These are phyloP conservation scores for Sistotremastrum suecicum DNA, from an alignment of 768 basidiomycete species.

Conservation along the genomic window DNA sequence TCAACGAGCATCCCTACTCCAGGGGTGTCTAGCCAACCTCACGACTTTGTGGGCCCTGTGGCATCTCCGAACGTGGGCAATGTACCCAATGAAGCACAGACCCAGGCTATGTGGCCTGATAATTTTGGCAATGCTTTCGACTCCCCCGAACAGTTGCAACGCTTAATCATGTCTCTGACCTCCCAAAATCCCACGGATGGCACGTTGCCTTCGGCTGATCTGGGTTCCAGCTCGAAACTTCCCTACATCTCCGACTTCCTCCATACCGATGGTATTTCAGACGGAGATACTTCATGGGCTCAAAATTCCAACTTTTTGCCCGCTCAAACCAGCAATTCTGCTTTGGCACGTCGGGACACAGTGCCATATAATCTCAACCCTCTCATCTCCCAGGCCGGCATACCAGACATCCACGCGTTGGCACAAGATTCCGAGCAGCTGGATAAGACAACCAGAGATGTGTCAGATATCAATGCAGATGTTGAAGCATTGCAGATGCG, in stretches of 20 bases:
- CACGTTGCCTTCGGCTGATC: neutral
- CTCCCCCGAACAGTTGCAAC: conserved; percentile 15
- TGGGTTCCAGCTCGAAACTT: neutral
- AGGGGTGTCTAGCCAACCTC: conserved; percentile 33
- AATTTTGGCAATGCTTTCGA: conserved; percentile 12
- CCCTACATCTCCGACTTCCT: neutral
- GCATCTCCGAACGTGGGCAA: conserved; percentile 8
- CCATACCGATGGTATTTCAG: conserved; percentile 5
- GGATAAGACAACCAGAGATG: conserved; percentile 42
- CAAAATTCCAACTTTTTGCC: conserved; percentile 8
- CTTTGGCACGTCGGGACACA: conserved; percentile 11
- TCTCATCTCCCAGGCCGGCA: conserved; percentile 18
- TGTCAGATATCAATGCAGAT: conserved; percentile 55
- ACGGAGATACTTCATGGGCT: conserved; percentile 4
- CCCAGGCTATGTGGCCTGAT: conserved; percentile 9
- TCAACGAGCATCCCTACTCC: conserved; percentile 35
- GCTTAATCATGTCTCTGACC: conserved; percentile 12
- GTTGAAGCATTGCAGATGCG: conserved; percentile 55
- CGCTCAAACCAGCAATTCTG: conserved; percentile 12
- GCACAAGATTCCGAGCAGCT: conserved; percentile 27
- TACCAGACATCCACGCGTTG: conserved; percentile 17
- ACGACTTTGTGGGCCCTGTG: conserved; percentile 29
- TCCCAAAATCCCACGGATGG: conserved; percentile 2
- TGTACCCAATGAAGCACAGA: neutral
- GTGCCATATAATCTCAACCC: conserved; percentile 15